Evolutionary conservation across 192 early-diverging fungal genomes (phyloP).

Genomic region (Mycoemilia scoparia): DNA sequence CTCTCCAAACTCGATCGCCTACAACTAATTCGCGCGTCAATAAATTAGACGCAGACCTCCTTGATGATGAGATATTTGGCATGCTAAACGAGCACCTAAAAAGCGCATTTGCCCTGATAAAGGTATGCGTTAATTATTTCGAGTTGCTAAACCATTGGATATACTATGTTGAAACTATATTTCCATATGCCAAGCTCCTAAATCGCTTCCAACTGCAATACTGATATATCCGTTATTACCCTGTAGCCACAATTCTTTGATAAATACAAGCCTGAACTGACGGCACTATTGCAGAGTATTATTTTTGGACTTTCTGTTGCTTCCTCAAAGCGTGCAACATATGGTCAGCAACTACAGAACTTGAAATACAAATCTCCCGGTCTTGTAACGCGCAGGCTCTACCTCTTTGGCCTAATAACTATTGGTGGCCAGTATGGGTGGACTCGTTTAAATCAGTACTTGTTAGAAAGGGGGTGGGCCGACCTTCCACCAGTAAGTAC

Average conservation of each 20-base stretch:
- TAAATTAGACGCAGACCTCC: conserved; percentile 68
- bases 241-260: conserved; percentile 32
- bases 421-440: conserved; percentile 59
- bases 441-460: conserved; percentile 35
- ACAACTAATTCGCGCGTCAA: conserved; percentile 39
- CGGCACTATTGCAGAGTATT: conserved; percentile 40
- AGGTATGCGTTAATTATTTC: conserved; percentile 17
- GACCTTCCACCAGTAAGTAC: conserved; percentile 35
- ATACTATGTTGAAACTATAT: not conserved
- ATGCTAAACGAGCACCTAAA: conserved; percentile 64
- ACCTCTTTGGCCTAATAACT: conserved; percentile 30
- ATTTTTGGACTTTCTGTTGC: conserved; percentile 62
- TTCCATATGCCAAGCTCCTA: not conserved
- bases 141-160: conserved; percentile 1
- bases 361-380: conserved; percentile 56
- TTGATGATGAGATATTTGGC: conserved; percentile 56
- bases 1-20: no score
- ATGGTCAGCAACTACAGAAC: conserved; percentile 71
- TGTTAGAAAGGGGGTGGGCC: conserved; percentile 55
- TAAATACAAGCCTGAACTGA: conserved; percentile 50
- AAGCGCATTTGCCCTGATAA: conserved; percentile 46
- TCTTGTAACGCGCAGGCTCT: conserved; percentile 4
- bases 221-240: conserved; percentile 11
- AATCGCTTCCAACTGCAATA: not conserved
- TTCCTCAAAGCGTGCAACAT: conserved; percentile 47